Evolutionary conservation across 1,139 yeast genomes (phyloP).

Genomic region (Taiozyma sp.): DNA sequence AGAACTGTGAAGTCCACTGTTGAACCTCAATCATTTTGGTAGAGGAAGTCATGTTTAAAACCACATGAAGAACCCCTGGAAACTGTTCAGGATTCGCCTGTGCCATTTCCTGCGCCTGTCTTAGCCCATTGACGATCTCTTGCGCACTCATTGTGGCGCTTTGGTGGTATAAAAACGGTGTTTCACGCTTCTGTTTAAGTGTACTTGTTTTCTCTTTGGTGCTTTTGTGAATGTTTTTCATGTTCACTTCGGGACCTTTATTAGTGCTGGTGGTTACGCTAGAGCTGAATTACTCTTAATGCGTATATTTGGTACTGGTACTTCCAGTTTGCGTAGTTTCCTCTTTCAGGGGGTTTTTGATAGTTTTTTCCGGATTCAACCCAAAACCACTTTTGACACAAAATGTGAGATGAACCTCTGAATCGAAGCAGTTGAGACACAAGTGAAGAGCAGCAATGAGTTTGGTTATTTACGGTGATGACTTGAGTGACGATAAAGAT

Average conservation of each 20-base stretch:
- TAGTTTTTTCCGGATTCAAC: background rate
- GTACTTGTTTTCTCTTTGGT: background rate
- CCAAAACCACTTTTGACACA: slow-evolving; percentile 2
- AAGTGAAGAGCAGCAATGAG: slow-evolving; percentile 2
- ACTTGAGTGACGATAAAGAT: background rate
- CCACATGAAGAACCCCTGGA: slow-evolving; percentile 49
- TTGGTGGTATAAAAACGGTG: background rate
- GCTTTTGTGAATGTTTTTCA: background rate
- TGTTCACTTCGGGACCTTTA: background rate
- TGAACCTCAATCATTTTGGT: slow-evolving; percentile 32
- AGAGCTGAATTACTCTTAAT: too few relatives aligned
- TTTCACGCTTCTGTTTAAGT: background rate
- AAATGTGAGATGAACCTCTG: background rate
- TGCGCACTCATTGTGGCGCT: slow-evolving; percentile 9
- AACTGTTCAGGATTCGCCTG: slow-evolving; percentile 39
- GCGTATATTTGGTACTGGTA: slow-evolving; percentile 1
- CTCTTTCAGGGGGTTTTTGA: background rate
- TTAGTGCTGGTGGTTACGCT: slow-evolving; percentile 6
- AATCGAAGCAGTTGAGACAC: too few relatives aligned
- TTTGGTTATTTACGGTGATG: slow-evolving; percentile 34
- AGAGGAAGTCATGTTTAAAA: slow-evolving; percentile 37
- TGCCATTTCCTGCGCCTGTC: slow-evolving; percentile 47
- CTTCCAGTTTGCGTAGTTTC: background rate
- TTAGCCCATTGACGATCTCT: slow-evolving; percentile 26
- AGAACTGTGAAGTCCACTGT: slow-evolving; percentile 43